Base-by-base conservation (phyloP, 2,329 filamentous ascomycete species). In the Pseudofabraea citricarpa region DNA sequence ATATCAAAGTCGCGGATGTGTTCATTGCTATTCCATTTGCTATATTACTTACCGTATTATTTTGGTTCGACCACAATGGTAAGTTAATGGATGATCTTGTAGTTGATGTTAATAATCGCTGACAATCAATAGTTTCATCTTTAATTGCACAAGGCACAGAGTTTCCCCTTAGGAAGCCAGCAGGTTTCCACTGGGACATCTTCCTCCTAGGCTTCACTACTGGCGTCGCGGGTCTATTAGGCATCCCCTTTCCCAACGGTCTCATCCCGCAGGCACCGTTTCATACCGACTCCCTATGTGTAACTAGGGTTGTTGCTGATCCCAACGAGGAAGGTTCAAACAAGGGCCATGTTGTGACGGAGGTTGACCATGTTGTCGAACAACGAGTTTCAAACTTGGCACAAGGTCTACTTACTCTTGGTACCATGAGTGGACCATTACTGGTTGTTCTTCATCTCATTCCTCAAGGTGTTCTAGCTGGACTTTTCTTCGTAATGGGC, bases 41-140 rank as follows among this genome's bases (percentile, higher is more conserved):
- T 1, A 58, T 94, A 24, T 70, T 95, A 2, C 70, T 95, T 13
- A 95, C 89, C 0, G 81, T 94, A 18, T 67, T 95, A 4, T 95
- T 95, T 61, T 94, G 85, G 69, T 94, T 93, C 61, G 89, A 94
- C 58, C 89, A 94, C 58, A 94, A 93, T 54, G 84, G 84, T 87
- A 68, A 48, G 69, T 26, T 12, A n/a, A 22, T 33, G n/a, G n/a
- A n/a, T 21, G 18, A 18, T 22, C 31, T 15, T 29, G 4, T 18
- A 36, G 23, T 27, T 20, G 27, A 9, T 22, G 4, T 24, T 3
- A 13, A 19, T 12, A 13, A 6, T 32, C 22, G 3, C 36, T 44
- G 47, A 44, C 15, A 37, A 7, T 5, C 16, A 9, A 13, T 48
- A 87, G 86, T 90, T 2, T 90, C 86, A 0, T 89, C 86, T 5